Evolutionary conservation across 139 green algal genomes (phyloP).

Genomic region (Chlorella vulgaris): DNA sequence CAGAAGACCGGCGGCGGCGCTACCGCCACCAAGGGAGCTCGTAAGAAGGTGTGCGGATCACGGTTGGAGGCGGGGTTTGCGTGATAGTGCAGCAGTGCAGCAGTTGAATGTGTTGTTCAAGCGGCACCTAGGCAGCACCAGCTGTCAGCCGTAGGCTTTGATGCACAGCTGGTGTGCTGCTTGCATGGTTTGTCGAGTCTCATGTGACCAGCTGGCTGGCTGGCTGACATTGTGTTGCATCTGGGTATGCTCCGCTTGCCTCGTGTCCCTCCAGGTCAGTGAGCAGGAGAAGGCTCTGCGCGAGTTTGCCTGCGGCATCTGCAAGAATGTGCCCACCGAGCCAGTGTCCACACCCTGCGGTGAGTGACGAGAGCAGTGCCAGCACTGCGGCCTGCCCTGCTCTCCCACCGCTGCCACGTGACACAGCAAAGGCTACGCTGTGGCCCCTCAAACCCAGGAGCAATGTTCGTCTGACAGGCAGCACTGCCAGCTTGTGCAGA

Average conservation of each 20-base stretch:
- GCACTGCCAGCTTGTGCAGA: too few relatives aligned
- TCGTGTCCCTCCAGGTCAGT: constrained; percentile 36
- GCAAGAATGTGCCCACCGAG: constrained; percentile 62
- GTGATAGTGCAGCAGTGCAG: too few relatives aligned
- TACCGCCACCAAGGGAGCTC: constrained; percentile 50
- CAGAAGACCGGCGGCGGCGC: constrained; percentile 39
- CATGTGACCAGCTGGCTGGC: too few relatives aligned
- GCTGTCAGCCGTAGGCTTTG: too few relatives aligned
- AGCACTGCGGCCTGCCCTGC: not conserved
- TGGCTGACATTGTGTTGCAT: not conserved
- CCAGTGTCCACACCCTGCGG: constrained; percentile 84
- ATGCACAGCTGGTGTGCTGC: too few relatives aligned
- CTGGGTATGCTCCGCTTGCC: not conserved
- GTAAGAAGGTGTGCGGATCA: constrained; percentile 31
- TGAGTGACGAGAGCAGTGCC: not conserved
- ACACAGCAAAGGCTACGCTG: too few relatives aligned
- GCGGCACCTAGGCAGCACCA: not conserved
- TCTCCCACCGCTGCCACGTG: constrained; percentile 11
- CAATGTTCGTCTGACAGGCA: too few relatives aligned
- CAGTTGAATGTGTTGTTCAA: not conserved
- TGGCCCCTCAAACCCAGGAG: too few relatives aligned
- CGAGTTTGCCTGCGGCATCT: constrained; percentile 84
- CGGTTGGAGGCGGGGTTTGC: too few relatives aligned
- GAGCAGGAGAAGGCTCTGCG: constrained; percentile 74
- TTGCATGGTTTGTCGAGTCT: too few relatives aligned